Evolutionary conservation across 2,329 filamentous ascomycete genomes (phyloP).

Genomic region (Cladophialophora bantiana): DNA sequence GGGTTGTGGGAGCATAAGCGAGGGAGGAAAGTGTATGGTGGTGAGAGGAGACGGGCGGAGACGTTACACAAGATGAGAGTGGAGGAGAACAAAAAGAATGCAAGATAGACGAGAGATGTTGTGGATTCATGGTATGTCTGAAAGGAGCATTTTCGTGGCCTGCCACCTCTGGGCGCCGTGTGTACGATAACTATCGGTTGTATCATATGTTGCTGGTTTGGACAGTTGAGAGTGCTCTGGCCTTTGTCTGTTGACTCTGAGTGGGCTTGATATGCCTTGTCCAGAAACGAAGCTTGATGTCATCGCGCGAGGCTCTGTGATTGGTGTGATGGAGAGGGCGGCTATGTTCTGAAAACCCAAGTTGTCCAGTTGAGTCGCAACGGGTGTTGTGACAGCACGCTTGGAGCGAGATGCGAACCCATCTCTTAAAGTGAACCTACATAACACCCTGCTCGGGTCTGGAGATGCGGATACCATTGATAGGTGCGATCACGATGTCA

Average conservation of each 20-base stretch:
- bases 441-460: neutral
- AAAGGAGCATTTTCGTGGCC: neutral
- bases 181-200: conserved; percentile 3
- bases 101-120: conserved; percentile 23
- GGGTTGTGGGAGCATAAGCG: conserved; percentile 91
- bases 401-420: too few species aligned
- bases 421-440: too few species aligned
- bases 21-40: conserved; percentile 93
- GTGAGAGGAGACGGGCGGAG: conserved; percentile 87
- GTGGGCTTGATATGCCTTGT: neutral
- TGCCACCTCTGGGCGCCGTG: neutral
- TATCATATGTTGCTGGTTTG: conserved; percentile 7
- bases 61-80: conserved; percentile 85
- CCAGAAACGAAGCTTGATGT: neutral
- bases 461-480: neutral
- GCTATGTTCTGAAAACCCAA: neutral
- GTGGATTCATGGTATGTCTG: conserved; percentile 1
- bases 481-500: neutral
- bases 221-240: neutral
- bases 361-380: too few species aligned
- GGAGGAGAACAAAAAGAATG: conserved; percentile 73
- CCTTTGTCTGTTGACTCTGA: neutral
- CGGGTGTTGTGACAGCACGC: too few species aligned
- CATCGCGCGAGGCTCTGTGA: neutral
- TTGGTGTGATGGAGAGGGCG: neutral